Evolutionary conservation across 2,329 filamentous ascomycete species (phyloP).

Genomic region (Cladosporium sp.): DNA sequence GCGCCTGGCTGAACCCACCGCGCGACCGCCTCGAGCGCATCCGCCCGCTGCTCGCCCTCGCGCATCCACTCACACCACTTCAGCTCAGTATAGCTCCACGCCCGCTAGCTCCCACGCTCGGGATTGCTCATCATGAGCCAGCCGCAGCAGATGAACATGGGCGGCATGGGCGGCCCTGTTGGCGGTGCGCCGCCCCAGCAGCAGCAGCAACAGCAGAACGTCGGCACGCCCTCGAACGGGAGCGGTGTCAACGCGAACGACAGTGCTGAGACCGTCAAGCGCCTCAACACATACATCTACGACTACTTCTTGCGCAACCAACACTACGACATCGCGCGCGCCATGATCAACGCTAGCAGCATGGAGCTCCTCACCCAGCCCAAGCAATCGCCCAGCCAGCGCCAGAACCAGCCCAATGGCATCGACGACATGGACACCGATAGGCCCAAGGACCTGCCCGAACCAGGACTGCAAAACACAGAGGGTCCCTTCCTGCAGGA

Average conservation of each 20-base stretch:
- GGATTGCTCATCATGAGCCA: constrained; percentile 51
- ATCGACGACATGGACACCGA: constrained; percentile 72
- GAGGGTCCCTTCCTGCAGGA: constrained; percentile 89
- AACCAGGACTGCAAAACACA: constrained; percentile 65
- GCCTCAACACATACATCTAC: constrained; percentile 84
- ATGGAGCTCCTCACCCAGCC: constrained; percentile 49
- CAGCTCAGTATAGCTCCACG: not conserved
- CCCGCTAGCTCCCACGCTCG: constrained; percentile 11
- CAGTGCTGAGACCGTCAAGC: constrained; percentile 57
- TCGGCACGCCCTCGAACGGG: constrained; percentile 33
- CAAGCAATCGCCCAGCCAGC: constrained; percentile 62
- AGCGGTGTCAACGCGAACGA: constrained; percentile 23
- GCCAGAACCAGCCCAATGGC: constrained; percentile 56
- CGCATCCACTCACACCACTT: not conserved
- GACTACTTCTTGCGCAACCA: constrained; percentile 85
- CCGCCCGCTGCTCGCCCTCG: constrained; percentile 2
- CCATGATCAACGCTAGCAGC: constrained; percentile 57
- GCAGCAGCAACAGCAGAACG: constrained; percentile 26
- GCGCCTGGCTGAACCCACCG: constrained; percentile 14
- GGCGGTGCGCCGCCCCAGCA: constrained; percentile 57
- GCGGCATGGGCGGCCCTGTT: constrained; percentile 63
- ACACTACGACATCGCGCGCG: constrained; percentile 80
- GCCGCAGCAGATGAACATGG: constrained; percentile 69
- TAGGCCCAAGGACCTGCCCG: constrained; percentile 75
- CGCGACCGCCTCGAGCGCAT: constrained; percentile 15